Conservation (phyloP, 805 yeast species). For the Cyberlindnera xylosilytica region DNA sequence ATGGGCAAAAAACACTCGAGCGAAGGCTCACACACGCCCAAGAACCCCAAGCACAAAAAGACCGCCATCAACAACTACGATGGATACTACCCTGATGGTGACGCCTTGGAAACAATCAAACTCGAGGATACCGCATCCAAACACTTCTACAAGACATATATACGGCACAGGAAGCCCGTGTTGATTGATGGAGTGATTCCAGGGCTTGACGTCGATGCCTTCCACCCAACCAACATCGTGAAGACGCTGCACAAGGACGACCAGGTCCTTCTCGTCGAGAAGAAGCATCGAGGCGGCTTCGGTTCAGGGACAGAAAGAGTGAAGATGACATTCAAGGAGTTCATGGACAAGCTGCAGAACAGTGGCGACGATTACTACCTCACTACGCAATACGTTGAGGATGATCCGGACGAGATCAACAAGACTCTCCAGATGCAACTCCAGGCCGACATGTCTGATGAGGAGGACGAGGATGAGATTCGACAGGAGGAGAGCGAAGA, state of each 20-base stretch:
- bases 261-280: slow-evolving; percentile 51
- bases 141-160: slow-evolving; percentile 14
- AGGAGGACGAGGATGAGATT: slow-evolving; percentile 11
- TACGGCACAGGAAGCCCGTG: slow-evolving; percentile 40
- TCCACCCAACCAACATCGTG: slow-evolving; percentile 35
- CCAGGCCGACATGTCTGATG: slow-evolving; percentile 5
- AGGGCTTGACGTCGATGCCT: slow-evolving; percentile 32
- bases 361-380: slow-evolving; percentile 55
- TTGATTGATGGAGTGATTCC: slow-evolving; percentile 39
- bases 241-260: slow-evolving; percentile 34
- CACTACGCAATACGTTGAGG: slow-evolving; percentile 66
- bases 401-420: slow-evolving; percentile 33
- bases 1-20: background rate
- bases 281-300: slow-evolving; percentile 56
- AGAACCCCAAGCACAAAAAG: slow-evolving; percentile 1
- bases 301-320: slow-evolving; percentile 60
- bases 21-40: background rate
- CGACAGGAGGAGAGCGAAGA: slow-evolving; percentile 17
- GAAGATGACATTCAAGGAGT: slow-evolving; percentile 47
- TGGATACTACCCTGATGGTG: slow-evolving; percentile 13
- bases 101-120: background rate
- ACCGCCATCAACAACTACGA: slow-evolving; percentile 7
- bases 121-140: background rate
- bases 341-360: slow-evolving; percentile 38
- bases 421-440: slow-evolving; percentile 22